phyloP scores from a whole-genome alignment of 768 basidiomycete species.

The Tulasnella sp. region DNA sequence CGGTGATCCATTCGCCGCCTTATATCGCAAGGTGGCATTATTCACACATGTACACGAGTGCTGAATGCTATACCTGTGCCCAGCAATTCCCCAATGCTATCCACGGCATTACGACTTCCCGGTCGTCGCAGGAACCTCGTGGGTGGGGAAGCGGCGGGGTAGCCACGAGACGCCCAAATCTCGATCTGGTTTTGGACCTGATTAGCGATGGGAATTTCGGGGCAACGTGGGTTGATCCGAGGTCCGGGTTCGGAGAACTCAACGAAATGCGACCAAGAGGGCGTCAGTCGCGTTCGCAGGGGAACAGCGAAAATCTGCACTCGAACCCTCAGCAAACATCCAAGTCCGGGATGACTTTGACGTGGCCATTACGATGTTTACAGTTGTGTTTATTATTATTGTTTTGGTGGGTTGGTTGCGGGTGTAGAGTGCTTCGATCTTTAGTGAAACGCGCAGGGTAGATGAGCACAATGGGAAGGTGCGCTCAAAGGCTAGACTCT shows the following conservation, averaged over 20 bases:
- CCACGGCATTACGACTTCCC: too few species aligned
- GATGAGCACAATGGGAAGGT: neutral
- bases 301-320: neutral
- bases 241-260: neutral
- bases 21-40: neutral
- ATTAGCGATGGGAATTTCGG: neutral
- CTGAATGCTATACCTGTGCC: neutral
- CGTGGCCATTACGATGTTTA: neutral
- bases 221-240: neutral
- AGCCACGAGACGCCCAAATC: neutral
- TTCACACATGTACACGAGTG: neutral
- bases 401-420: neutral
- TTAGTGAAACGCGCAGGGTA: neutral
- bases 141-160: neutral
- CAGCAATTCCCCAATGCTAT: neutral
- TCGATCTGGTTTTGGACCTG: neutral
- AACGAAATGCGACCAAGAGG: neutral
- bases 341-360: neutral
- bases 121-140: too few species aligned
- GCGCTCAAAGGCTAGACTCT: neutral
- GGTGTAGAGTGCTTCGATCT: neutral
- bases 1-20: neutral
- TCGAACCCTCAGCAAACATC: neutral
- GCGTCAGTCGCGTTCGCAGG: neutral
- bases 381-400: neutral